Evolutionary conservation across 2,329 filamentous ascomycete species (phyloP).

Genomic region (Venturia aucupariae): DNA sequence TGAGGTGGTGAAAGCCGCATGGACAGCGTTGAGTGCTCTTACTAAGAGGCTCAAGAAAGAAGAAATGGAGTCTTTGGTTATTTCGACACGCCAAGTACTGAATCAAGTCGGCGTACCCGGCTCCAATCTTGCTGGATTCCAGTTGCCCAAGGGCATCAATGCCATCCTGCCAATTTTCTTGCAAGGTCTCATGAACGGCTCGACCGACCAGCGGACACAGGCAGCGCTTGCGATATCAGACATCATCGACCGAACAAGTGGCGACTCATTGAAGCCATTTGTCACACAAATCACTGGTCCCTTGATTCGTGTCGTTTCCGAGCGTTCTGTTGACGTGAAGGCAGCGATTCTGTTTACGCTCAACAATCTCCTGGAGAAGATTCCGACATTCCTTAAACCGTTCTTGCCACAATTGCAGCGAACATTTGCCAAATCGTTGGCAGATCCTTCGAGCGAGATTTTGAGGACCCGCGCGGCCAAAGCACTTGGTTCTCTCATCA

Average conservation of each 20-base stretch:
- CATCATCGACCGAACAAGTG: conserved; percentile 84
- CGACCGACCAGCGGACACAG: conserved; percentile 81
- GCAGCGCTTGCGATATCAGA: conserved; percentile 91
- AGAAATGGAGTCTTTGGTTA: conserved; percentile 90
- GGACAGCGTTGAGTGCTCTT: conserved; percentile 77
- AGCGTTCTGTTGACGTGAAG: conserved; percentile 92
- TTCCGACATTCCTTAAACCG: conserved; percentile 87
- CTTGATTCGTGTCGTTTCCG: conserved; percentile 93
- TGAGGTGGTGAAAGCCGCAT: conserved; percentile 80
- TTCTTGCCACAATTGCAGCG: conserved; percentile 94
- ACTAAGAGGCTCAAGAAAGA: conserved; percentile 89
- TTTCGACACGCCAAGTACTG: conserved; percentile 76
- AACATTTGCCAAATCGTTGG: conserved; percentile 92
- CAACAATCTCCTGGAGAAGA: conserved; percentile 94
- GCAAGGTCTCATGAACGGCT: conserved; percentile 96
- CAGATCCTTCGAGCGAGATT: conserved; percentile 84
- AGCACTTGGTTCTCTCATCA: conserved; percentile 89
- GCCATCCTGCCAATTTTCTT: conserved; percentile 94
- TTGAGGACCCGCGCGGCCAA: conserved; percentile 83
- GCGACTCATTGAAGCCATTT: conserved; percentile 81
- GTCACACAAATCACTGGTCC: conserved; percentile 97
- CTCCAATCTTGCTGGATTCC: conserved; percentile 76
- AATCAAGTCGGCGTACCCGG: conserved; percentile 84
- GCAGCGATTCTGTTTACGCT: conserved; percentile 87
- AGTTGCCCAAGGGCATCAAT: conserved; percentile 90